Base-by-base conservation (phyloP, 2,329 filamentous ascomycete species). In the Cordyceps cicadae region DNA sequence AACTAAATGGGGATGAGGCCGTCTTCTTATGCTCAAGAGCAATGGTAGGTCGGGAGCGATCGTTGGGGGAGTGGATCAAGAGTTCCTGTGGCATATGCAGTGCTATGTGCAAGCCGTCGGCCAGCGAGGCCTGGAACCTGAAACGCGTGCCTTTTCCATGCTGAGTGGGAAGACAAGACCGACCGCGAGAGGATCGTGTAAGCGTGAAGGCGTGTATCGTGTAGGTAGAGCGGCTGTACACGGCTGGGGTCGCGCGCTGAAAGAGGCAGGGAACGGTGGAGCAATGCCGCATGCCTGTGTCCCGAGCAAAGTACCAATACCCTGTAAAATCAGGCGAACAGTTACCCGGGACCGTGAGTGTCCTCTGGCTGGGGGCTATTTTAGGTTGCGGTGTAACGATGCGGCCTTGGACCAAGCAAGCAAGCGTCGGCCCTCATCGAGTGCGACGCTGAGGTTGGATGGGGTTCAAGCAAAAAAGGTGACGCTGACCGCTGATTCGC, bases 11-110 rank as follows among this genome's bases (percentile, higher is more conserved):
- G 66, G 69, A 67, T 66, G 64, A 69, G 51, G 55, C 46, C 62
- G 57, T 65, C 65, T 70, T 69, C 69, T 70, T 70, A 69, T 70
- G 51, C 64, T 68, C 63, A 61, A 49, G n/a, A 39, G 24, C 49
- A 54, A 21, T 39, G 54, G 61, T 53, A 51, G 56, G 57, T 54
- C 52, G 45, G 45, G 50, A 59, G 29, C 34, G 55, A 48, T 56
- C n/a, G n/a, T 48, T 29, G 51, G 48, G 17, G n/a, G 17, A 43
- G 59, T 60, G 58, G 58, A 60, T 60, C 58, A 54, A 43, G 45
- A 15, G 39, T 39, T 46, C 39, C 21, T 46, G 32, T 45, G 48
- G 48, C 50, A 49, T 54, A 24, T 45, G 49, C 50, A 49, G 43
- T 53, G 57, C 49, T 48, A n/a, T 26, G 32, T 41, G 26, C 59